Evolutionary conservation across 768 basidiomycete genomes (phyloP).

Genomic region (Naematelia encephala): DNA sequence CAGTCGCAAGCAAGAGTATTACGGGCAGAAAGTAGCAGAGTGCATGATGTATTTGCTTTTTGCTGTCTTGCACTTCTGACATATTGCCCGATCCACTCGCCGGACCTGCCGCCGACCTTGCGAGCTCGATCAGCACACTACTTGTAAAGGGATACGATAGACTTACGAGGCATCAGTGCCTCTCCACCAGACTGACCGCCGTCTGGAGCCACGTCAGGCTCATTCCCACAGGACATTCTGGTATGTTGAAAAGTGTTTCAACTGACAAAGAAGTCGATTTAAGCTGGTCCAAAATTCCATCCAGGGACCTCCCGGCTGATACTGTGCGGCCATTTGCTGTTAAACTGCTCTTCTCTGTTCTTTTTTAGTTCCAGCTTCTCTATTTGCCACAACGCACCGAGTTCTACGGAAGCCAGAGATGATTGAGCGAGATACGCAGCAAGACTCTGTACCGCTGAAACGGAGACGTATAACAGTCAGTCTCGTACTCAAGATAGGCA

Average conservation of each 20-base stretch:
- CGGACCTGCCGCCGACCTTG: constrained; percentile 21
- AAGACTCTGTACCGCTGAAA: constrained; percentile 12
- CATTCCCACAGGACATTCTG: constrained; percentile 43
- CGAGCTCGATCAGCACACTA: constrained; percentile 3
- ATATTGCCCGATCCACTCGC: constrained; percentile 23
- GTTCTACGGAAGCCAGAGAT: too few species aligned
- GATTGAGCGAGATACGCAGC: background rate
- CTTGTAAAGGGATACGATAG: background rate
- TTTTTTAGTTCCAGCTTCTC: background rate
- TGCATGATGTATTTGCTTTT: constrained; percentile 38
- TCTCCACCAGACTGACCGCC: constrained; percentile 24
- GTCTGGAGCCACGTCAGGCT: constrained; percentile 23
- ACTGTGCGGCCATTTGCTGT: background rate
- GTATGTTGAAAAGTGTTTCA: too few species aligned
- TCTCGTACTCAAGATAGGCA: background rate
- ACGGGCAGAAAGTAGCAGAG: constrained; percentile 40
- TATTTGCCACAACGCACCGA: too few species aligned
- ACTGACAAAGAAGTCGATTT: background rate
- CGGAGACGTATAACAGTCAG: constrained; percentile 29
- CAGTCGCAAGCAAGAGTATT: constrained; percentile 1
- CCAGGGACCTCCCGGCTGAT: background rate
- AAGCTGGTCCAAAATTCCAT: background rate
- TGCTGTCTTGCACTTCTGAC: constrained; percentile 35
- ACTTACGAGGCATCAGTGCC: constrained; percentile 43
- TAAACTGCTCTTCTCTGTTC: background rate